Evolutionary conservation across 768 basidiomycete genomes (phyloP).

Genomic region (Clitopilus hobsonii): DNA sequence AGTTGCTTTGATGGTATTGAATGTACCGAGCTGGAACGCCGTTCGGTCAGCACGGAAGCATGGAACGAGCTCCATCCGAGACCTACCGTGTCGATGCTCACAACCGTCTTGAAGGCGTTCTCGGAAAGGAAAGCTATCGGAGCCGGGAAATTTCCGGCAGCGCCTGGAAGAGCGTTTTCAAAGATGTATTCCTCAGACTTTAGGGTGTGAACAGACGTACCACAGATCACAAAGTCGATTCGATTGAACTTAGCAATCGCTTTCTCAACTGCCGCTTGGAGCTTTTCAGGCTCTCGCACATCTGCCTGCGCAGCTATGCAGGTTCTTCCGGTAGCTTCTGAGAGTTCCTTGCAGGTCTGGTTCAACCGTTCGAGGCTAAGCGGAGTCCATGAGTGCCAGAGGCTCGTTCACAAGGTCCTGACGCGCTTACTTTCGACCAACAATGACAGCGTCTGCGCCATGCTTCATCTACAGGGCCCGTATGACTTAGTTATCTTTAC

Average conservation of each 20-base stretch:
- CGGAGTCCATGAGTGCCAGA: background rate
- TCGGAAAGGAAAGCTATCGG: constrained; percentile 80
- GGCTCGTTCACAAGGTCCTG: background rate
- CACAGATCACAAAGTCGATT: constrained; percentile 95
- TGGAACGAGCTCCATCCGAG: background rate
- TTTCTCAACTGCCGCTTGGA: constrained; percentile 74
- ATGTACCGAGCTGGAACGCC: constrained; percentile 74
- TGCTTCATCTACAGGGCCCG: constrained; percentile 61
- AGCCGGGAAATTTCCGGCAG: constrained; percentile 94
- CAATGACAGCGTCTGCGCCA: constrained; percentile 76
- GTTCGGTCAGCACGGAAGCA: background rate
- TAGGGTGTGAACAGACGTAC: constrained; percentile 33
- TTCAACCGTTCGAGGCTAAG: constrained; percentile 66
- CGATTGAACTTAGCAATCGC: constrained; percentile 73
- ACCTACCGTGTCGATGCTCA: constrained; percentile 88
- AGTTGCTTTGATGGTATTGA: constrained; percentile 92
- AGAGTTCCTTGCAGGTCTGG: constrained; percentile 66
- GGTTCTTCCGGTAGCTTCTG: constrained; percentile 57
- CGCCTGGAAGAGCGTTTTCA: constrained; percentile 43
- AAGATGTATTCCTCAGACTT: background rate
- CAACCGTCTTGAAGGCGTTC: constrained; percentile 87
- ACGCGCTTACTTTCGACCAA: constrained; percentile 75
- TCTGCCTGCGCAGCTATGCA: constrained; percentile 79
- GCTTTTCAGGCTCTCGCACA: constrained; percentile 70
- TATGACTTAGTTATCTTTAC: background rate